Base-by-base conservation (phyloP, 1,284 basidiomycete species). In the Ceratobasidium sp. region DNA sequence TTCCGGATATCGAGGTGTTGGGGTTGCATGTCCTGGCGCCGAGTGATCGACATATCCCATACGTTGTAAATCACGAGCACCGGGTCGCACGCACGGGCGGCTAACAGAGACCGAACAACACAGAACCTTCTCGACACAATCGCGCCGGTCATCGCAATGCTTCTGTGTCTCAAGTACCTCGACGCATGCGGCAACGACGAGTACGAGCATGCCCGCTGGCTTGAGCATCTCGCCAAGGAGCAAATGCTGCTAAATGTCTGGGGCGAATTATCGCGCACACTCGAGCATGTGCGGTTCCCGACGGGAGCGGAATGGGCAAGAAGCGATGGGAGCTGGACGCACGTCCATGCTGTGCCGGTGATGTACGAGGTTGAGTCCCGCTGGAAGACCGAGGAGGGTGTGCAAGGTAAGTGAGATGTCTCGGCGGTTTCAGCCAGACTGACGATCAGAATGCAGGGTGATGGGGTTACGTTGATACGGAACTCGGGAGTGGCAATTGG, bases 301-400 rank as follows among this genome's bases (percentile, higher is more conserved):
- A 68, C 65, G n/a, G 65, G 65, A 56, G 65, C 65, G 7, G 65
- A 68, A 37, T 68, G 65, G 65, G 29, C 37, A n/a, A 68, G 65
- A 49, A 22, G 22, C 16, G 27, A 53, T 31, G 65, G 65, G 8
- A 16, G 3, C 3, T 68, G 65, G 65, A 41, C 31, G 51, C 51
- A 68, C 34, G n/a, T 68, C 4, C 65, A 68, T 31, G 51, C 51
- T 31, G 41, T 34, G 13, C 51, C 65, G n/a, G 49, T 39, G 13
- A 39, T 68, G 24, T 53, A 68, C 34, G n/a, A 37, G 31, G 51
- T 68, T 27, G 65, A 68, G 22, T 59, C 56, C n/a, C n/a, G n/a
- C n/a, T n/a, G n/a, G n/a, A n/a, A n/a, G n/a, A n/a, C n/a, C n/a
- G n/a, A n/a, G n/a, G n/a, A n/a, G n/a, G n/a, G n/a, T n/a, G n/a